phyloP scores from a whole-genome alignment of 2,329 filamentous ascomycete species.

The Byssochlamys sp. region DNA sequence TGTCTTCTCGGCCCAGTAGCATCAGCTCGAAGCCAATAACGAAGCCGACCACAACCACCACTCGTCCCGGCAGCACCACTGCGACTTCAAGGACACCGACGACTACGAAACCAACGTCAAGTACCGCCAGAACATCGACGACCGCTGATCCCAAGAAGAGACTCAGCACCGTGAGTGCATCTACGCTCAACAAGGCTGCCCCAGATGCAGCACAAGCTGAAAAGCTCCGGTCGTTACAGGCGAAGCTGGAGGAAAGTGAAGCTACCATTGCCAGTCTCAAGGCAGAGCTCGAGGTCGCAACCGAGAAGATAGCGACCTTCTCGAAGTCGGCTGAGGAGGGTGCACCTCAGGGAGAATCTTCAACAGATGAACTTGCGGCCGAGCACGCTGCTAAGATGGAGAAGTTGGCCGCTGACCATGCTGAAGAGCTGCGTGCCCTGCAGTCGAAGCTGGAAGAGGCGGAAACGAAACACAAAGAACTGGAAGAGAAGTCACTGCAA shows the following conservation, averaged over 20 bases:
- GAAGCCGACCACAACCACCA: slow-evolving; percentile 17
- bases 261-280: slow-evolving; percentile 24
- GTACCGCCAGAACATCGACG: slow-evolving; percentile 11
- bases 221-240: slow-evolving; percentile 26
- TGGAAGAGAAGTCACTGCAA: slow-evolving; percentile 27
- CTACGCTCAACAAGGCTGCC: slow-evolving; percentile 17
- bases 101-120: slow-evolving; percentile 14
- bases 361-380: slow-evolving; percentile 17
- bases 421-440: slow-evolving; percentile 23
- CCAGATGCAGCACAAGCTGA: slow-evolving; percentile 17
- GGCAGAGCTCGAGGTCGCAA: slow-evolving; percentile 24
- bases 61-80: slow-evolving; percentile 17
- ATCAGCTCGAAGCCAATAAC: slow-evolving; percentile 12
- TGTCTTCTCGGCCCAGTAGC: slow-evolving; percentile 15
- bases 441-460: slow-evolving; percentile 26
- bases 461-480: slow-evolving; percentile 26
- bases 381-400: slow-evolving; percentile 26
- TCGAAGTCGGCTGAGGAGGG: slow-evolving; percentile 18
- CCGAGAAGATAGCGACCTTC: slow-evolving; percentile 26
- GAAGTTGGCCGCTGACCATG: slow-evolving; percentile 22
- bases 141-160: slow-evolving; percentile 26
- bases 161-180: slow-evolving; percentile 21
- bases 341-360: slow-evolving; percentile 11
- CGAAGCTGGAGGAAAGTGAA: slow-evolving; percentile 28
- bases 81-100: slow-evolving; percentile 13